phyloP scores from a whole-genome alignment of 306 rosid species.

The Trifolium repens region DNA sequence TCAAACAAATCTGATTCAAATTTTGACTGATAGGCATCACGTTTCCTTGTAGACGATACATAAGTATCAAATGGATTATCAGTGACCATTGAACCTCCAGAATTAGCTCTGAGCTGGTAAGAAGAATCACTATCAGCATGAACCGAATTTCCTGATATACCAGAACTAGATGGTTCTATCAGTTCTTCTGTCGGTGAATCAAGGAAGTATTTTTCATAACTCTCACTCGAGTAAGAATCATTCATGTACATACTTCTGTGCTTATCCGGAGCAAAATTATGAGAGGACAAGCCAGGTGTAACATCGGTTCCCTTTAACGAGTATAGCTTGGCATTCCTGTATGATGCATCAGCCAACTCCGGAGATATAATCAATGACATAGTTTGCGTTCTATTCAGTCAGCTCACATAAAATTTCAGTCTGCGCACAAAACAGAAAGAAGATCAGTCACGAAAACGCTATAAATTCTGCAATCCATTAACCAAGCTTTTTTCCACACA shows the following conservation, averaged over 20 bases:
- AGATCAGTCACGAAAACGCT: conserved; percentile 38
- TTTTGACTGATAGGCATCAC: conserved; percentile 51
- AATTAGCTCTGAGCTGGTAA: conserved; percentile 49
- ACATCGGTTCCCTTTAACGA: conserved; percentile 66
- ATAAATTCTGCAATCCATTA: conserved; percentile 13
- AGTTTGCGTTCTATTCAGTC: conserved; percentile 35
- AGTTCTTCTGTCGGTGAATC: conserved; percentile 76
- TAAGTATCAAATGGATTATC: conserved; percentile 52
- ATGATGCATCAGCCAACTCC: conserved; percentile 62
- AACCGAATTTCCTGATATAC: conserved; percentile 61
- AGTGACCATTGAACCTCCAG: conserved; percentile 46
- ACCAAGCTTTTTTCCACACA: neutral
- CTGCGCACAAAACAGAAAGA: conserved; percentile 44
- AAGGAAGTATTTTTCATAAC: conserved; percentile 78
- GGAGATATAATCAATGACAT: conserved; percentile 83
- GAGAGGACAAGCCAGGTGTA: conserved; percentile 58
- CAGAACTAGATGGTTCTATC: conserved; percentile 60
- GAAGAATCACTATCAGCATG: conserved; percentile 51
- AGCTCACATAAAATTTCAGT: conserved; percentile 42
- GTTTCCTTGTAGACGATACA: conserved; percentile 44
- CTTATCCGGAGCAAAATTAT: conserved; percentile 60
- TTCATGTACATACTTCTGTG: conserved; percentile 54
- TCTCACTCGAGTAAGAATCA: conserved; percentile 70
- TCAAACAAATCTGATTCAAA: conserved; percentile 62
- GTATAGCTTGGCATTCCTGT: conserved; percentile 67